Base-by-base conservation (phyloP, 768 basidiomycete species). In the Boletus rufocinnamomeus region DNA sequence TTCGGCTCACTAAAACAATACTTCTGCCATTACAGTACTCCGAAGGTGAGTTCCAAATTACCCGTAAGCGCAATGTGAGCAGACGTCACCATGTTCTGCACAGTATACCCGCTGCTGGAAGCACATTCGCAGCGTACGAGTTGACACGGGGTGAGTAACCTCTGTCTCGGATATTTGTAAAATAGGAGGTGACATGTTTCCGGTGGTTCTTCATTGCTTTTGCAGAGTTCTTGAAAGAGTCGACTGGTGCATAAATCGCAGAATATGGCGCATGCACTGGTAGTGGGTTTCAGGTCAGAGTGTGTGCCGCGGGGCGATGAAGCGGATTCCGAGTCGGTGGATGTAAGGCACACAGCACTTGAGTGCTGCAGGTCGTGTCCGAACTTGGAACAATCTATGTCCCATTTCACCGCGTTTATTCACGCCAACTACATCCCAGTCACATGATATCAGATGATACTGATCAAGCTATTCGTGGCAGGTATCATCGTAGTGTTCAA, bases 71-170 rank as follows among this genome's bases (percentile, higher is more conserved):
- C 4, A 0, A 38, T 52, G n/a, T 35, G 32, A 49, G 2, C 23
- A 27, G 4, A 38, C 8, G 6, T 48, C 23, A 58, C 14, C 13
- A 4, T 50, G 1, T 49, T 48, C 3, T 35, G 49, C 19, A 38
- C 52, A 93, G 93, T 73, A 93, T 95, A 66, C 95, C 95, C 16
- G 91, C 95, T 6, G 94, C 93, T 14, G 95, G 85, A 44, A 87
- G 88, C 63, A 97, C 95, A 4, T 96, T 97, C 63, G 88, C 91
- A 13, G 89, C 90, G 0, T 97, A 89, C 66, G 94, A 97, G 71
- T 67, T 95, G 28, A 91, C 87, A 0, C 76, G 91, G 77, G 88
- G 87, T 86, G 52, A 55, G 81, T 65, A 6, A 28, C 25, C 3
- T 57, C 14, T 17, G 16, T 2, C 17, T 27, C 11, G 2, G 3